Conservation (phyloP, 2,329 filamentous ascomycete genomes). For the Metarhizium rileyi region DNA sequence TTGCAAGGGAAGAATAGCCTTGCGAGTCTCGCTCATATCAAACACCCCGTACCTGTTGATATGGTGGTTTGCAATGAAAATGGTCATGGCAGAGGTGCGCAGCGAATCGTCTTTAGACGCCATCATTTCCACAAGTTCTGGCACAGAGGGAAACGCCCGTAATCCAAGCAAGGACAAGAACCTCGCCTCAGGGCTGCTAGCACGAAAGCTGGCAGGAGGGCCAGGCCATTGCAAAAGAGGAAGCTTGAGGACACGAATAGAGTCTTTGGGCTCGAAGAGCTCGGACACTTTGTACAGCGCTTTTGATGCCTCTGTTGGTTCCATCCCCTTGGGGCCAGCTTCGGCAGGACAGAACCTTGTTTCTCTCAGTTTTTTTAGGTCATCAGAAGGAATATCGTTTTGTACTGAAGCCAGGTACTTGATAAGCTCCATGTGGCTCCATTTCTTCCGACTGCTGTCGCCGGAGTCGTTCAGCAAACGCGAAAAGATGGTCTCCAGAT, state of each 20-base stretch:
- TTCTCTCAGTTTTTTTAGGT: slow-evolving; percentile 67
- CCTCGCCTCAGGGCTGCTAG: slow-evolving; percentile 58
- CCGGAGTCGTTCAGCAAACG: slow-evolving; percentile 59
- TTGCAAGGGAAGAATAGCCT: slow-evolving; percentile 63
- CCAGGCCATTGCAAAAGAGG: slow-evolving; percentile 78
- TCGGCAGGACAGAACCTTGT: slow-evolving; percentile 80
- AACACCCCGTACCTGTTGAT: slow-evolving; percentile 64
- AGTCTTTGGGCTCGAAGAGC: slow-evolving; percentile 69
- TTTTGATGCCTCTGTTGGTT: slow-evolving; percentile 40
- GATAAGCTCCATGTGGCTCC: slow-evolving; percentile 91
- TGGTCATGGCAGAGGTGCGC: slow-evolving; percentile 63
- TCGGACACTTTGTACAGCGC: slow-evolving; percentile 64
- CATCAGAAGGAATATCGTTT: slow-evolving; percentile 75
- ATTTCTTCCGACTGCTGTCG: slow-evolving; percentile 50
- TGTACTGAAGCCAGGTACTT: slow-evolving; percentile 87
- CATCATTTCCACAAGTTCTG: slow-evolving; percentile 72
- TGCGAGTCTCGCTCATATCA: slow-evolving; percentile 43
- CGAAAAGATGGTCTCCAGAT: slow-evolving; percentile 87
- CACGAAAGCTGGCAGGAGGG: slow-evolving; percentile 49
- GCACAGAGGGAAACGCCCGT: slow-evolving; percentile 57
- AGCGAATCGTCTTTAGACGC: slow-evolving; percentile 47
- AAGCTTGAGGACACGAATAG: slow-evolving; percentile 58
- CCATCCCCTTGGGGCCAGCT: slow-evolving; percentile 43
- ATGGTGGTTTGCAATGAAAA: slow-evolving; percentile 74
- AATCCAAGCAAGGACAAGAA: slow-evolving; percentile 70